Conservation (phyloP, 345 rosid genomes). For the Psidium friedrichsthalianum region DNA sequence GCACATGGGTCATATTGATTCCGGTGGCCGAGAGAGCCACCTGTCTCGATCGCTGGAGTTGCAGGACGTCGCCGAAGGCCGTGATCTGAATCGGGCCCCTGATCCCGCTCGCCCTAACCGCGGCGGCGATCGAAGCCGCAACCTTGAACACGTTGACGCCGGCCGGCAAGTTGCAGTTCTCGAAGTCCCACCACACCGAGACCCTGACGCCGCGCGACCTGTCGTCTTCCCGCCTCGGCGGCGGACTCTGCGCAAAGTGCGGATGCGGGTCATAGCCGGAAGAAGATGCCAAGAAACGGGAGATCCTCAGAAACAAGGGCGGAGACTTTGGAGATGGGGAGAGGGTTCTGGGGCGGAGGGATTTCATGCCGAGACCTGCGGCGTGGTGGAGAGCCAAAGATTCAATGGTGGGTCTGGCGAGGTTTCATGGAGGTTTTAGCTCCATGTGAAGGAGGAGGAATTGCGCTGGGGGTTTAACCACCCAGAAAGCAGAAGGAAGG, state of each 20-base stretch:
- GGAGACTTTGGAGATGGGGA: neutral
- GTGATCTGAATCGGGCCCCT: conserved; percentile 77
- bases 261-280: neutral
- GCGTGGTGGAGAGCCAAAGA: neutral
- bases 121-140: conserved; percentile 40
- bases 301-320: conserved; percentile 12
- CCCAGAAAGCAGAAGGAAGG: neutral
- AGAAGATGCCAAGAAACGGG: conserved; percentile 22
- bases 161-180: conserved; percentile 58
- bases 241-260: neutral
- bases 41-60: conserved; percentile 58
- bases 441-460: neutral
- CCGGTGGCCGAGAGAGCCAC: conserved; percentile 73
- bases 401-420: neutral
- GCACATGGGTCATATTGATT: conserved; percentile 60
- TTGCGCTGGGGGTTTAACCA: neutral
- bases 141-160: conserved; percentile 56
- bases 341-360: neutral
- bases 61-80: conserved; percentile 66
- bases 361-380: neutral
- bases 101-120: conserved; percentile 56
- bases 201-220: conserved; percentile 47
- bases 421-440: neutral
- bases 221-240: conserved; percentile 25
- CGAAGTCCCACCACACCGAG: conserved; percentile 96